These are phyloP conservation scores for Cladosporium austrohemisphaericum DNA, from an alignment of 2,329 filamentous ascomycete genomes.

Conservation along the genomic window DNA sequence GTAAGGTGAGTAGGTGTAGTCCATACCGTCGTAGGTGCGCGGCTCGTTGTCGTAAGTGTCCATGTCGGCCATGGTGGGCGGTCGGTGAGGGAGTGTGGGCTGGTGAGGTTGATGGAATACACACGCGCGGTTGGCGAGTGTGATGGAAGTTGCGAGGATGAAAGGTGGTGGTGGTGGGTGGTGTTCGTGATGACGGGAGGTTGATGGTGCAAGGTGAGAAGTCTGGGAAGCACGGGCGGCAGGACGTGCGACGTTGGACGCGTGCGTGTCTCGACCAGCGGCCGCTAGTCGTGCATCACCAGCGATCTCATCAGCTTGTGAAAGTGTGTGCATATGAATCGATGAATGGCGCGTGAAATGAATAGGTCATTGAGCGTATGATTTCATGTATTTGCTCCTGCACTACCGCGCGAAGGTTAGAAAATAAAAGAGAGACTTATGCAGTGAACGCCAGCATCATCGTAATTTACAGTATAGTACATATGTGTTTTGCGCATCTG, in stretches of 20 bases:
- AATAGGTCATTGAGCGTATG: too few relatives aligned
- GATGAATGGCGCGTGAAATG: too few relatives aligned
- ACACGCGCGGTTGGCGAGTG: not conserved
- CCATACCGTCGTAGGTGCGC: slow-evolving; percentile 63
- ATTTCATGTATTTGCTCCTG: too few relatives aligned
- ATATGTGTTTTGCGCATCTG: too few relatives aligned
- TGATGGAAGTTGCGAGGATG: not conserved
- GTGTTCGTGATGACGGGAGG: slow-evolving; percentile 3
- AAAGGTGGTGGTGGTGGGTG: slow-evolving; percentile 8
- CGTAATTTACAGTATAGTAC: too few relatives aligned
- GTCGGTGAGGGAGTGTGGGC: not conserved
- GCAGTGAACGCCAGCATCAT: too few relatives aligned
- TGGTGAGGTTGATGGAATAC: not conserved
- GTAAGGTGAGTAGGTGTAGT: slow-evolving; percentile 10
- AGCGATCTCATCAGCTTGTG: not conserved
- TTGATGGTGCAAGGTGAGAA: slow-evolving; percentile 3
- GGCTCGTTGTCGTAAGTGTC: slow-evolving; percentile 63
- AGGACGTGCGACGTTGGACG: too few relatives aligned
- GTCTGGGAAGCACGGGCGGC: too few relatives aligned
- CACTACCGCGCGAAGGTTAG: too few relatives aligned
- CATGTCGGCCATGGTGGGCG: slow-evolving; percentile 45
- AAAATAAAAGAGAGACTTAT: too few relatives aligned
- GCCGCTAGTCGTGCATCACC: too few relatives aligned
- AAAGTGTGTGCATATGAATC: not conserved
- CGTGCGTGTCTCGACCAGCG: too few relatives aligned